Base-by-base conservation (phyloP, 1,284 basidiomycete genomes). In the Fomitopsis palustris region DNA sequence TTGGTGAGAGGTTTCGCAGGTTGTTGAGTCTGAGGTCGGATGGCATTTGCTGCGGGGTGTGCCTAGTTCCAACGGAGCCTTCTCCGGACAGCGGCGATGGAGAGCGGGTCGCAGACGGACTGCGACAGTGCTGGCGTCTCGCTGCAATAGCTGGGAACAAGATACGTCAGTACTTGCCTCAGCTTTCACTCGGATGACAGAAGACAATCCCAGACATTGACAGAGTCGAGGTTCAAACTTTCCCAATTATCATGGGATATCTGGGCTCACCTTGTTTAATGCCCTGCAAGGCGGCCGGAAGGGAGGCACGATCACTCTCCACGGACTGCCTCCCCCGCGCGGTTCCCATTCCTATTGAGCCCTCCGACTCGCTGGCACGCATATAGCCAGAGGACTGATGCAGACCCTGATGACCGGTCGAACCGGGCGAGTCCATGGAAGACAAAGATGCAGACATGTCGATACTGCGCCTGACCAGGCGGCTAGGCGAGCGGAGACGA, bases 241-340 rank as follows among this genome's bases (percentile, higher is more conserved):
- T n/a, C n/a, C n/a, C n/a, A n/a, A n/a, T n/a, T n/a, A n/a, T n/a
- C n/a, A 37, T 33, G 35, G 5, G 35, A 37, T n/a, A 14, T 37
- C 35, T 12, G 3, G 35, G 49, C 53, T 55, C 37, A 70, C 74
- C 69, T 58, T 72, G 67, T 53, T 66, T 70, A 39, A 75, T 61
- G 41, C 68, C 74, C 37, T 73, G 68, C 29, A 66, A 61, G 33
- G 62, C 71, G 53, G 71, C 62, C 5, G 76, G 67, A 14, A 72
- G 60, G 6, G 76, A 71, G 5, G 45, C 53, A 23, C 64, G 70
- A 42, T 74, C 74, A 54, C 73, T 76, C 43, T 81, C 81, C n/a
- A 79, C 75, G 3, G 74, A 75, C 47, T 77, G 74, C 41, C 74
- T 75, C 51, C 74, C 74, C 19, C 67, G 69, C 12, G 74, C 69